Conservation (phyloP, 805 yeast species). For the Pichia phayaonensis region DNA sequence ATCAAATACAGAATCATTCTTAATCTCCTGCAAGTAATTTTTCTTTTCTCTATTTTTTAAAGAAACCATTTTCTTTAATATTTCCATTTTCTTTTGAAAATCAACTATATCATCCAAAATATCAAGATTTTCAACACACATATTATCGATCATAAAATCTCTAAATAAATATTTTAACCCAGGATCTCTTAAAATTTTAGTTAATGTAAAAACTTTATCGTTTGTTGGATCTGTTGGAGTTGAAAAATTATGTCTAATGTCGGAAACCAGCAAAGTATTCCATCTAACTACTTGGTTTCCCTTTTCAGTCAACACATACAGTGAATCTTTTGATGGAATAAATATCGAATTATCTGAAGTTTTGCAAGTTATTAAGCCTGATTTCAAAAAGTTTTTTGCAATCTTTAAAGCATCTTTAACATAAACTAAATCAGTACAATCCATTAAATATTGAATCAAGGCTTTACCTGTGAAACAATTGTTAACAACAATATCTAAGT, state of each 20-base stretch:
- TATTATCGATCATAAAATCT: slow-evolving; percentile 53
- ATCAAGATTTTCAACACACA: slow-evolving; percentile 71
- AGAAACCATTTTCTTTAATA: slow-evolving; percentile 35
- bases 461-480: slow-evolving; percentile 68
- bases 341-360: slow-evolving; percentile 23
- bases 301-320: slow-evolving; percentile 18
- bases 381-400: slow-evolving; percentile 41
- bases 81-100: slow-evolving; percentile 39
- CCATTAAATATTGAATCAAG: slow-evolving; percentile 80
- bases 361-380: slow-evolving; percentile 35
- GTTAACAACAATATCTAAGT: slow-evolving; percentile 28
- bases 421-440: slow-evolving; percentile 69
- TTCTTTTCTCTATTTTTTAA: slow-evolving; percentile 21
- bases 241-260: neutral
- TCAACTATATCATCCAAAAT: slow-evolving; percentile 55
- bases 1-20: slow-evolving; percentile 1
- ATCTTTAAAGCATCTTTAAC: slow-evolving; percentile 45
- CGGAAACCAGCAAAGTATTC: slow-evolving; percentile 3
- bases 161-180: slow-evolving; percentile 65
- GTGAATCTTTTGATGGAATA: slow-evolving; percentile 13
- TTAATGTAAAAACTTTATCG: slow-evolving; percentile 16
- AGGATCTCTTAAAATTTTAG: slow-evolving; percentile 57
- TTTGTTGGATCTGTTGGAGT: neutral
- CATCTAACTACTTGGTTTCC: slow-evolving; percentile 21
- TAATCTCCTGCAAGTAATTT: slow-evolving; percentile 2